Evolutionary conservation across 2,329 filamentous ascomycete species (phyloP).

Genomic region (Fusarium sp.): DNA sequence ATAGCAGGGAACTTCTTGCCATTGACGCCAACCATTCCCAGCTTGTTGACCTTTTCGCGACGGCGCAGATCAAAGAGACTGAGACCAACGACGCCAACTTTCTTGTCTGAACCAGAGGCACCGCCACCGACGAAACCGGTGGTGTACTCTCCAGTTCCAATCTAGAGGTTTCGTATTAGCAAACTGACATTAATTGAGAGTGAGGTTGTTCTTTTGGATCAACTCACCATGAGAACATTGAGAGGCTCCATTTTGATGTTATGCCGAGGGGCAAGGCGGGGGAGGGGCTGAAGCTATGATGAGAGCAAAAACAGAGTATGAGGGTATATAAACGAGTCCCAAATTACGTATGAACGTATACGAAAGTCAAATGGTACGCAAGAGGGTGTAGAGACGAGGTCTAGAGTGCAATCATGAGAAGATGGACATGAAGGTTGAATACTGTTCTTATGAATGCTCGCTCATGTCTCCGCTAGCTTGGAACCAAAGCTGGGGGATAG

Average conservation of each 20-base stretch:
- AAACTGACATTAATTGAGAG: not conserved
- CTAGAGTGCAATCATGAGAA: conserved; percentile 11
- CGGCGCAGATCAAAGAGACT: conserved; percentile 89
- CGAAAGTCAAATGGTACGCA: not conserved
- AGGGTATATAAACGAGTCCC: not conserved
- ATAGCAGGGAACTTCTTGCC: conserved; percentile 92
- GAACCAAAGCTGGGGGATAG: conserved; percentile 4
- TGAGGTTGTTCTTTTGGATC: not conserved
- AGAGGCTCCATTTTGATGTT: conserved; percentile 61
- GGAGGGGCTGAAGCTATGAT: conserved; percentile 37
- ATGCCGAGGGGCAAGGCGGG: conserved; percentile 28
- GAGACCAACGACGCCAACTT: conserved; percentile 90
- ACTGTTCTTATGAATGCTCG: conserved; percentile 33
- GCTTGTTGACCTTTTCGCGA: conserved; percentile 83
- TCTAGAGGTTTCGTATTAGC: conserved; percentile 52
- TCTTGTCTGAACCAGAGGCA: conserved; percentile 90
- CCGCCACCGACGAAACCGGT: conserved; percentile 90
- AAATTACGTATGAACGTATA: not conserved
- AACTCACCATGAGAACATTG: conserved; percentile 72
- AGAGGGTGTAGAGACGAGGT: not conserved
- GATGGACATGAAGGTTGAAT: conserved; percentile 18
- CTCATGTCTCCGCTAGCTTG: conserved; percentile 32
- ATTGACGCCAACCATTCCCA: conserved; percentile 90
- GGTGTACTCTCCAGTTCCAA: conserved; percentile 96
- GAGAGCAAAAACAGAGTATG: not conserved